A percentile compares a stretch with the other conserved stretches of the same genome.
Evolutionary conservation across 768 basidiomycete species (phyloP).

Genomic region (Mycena indigotica): DNA sequence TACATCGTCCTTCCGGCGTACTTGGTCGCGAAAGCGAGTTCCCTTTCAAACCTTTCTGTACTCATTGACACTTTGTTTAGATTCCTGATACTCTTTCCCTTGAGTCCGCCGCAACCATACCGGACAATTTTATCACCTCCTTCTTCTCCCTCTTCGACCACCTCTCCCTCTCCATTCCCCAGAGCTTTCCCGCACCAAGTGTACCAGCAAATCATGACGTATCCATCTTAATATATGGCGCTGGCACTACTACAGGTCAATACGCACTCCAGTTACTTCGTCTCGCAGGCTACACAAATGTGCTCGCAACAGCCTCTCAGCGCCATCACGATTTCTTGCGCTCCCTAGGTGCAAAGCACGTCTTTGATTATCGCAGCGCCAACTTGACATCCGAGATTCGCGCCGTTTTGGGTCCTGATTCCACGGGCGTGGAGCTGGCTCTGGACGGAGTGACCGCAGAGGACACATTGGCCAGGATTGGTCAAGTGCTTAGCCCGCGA

Average conservation of each 20-base stretch:
- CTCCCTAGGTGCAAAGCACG: conserved; percentile 41
- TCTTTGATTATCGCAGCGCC: conserved; percentile 44
- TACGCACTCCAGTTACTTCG: conserved; percentile 43
- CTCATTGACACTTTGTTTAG: neutral
- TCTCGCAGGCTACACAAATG: conserved; percentile 44
- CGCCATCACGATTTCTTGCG: conserved; percentile 41
- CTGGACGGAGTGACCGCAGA: conserved; percentile 39
- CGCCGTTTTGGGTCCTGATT: conserved; percentile 24
- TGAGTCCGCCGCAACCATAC: conserved; percentile 35
- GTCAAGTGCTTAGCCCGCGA: conserved; percentile 38
- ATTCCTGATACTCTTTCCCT: neutral
- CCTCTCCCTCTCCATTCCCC: conserved; percentile 38
- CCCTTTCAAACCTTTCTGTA: neutral
- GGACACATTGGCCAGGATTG: conserved; percentile 37
- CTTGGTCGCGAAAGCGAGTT: conserved; percentile 41
- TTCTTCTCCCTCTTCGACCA: conserved; percentile 44
- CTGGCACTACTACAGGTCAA: conserved; percentile 42
- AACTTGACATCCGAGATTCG: conserved; percentile 38
- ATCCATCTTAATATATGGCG: conserved; percentile 50
- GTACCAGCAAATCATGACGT: conserved; percentile 32
- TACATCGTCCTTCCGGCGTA: conserved; percentile 20
- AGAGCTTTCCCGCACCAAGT: conserved; percentile 31
- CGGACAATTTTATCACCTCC: conserved; percentile 46
- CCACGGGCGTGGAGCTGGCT: conserved; percentile 29
- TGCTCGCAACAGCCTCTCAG: conserved; percentile 45